Conservation (phyloP, 2,329 filamentous ascomycete genomes). For the Huntiella savannae region DNA sequence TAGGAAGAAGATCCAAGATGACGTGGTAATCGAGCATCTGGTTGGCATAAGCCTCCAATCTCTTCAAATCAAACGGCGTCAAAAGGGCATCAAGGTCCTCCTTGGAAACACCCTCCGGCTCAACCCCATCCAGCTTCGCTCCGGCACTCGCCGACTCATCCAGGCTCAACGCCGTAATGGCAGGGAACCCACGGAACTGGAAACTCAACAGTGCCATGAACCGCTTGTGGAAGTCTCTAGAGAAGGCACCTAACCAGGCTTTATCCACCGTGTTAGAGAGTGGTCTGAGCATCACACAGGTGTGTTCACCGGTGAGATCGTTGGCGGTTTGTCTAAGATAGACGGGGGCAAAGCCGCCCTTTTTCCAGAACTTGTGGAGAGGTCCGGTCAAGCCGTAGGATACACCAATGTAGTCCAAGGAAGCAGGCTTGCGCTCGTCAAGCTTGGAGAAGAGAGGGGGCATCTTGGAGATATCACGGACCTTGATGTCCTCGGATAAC, state of each 20-base stretch:
- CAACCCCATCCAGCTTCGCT: slow-evolving; percentile 39
- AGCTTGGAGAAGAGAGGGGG: slow-evolving; percentile 83
- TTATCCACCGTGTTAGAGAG: slow-evolving; percentile 48
- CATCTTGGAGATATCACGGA: slow-evolving; percentile 79
- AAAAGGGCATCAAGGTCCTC: slow-evolving; percentile 56
- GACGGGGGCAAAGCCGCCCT: slow-evolving; percentile 65
- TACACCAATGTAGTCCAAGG: slow-evolving; percentile 83
- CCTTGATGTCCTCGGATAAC: slow-evolving; percentile 70
- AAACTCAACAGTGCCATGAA: slow-evolving; percentile 82
- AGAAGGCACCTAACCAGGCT: slow-evolving; percentile 77
- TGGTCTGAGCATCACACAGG: slow-evolving; percentile 87
- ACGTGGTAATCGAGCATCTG: slow-evolving; percentile 97
- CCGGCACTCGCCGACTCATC: slow-evolving; percentile 67
- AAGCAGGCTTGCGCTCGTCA: slow-evolving; percentile 59
- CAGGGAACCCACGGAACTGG: slow-evolving; percentile 70
- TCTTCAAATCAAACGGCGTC: slow-evolving; percentile 85
- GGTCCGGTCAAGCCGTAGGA: slow-evolving; percentile 77
- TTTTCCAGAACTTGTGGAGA: slow-evolving; percentile 96
- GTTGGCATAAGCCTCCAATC: slow-evolving; percentile 85
- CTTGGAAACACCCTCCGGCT: slow-evolving; percentile 44
- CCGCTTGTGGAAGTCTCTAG: slow-evolving; percentile 84
- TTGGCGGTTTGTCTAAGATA: slow-evolving; percentile 92
- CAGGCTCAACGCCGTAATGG: slow-evolving; percentile 64
- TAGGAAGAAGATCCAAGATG: slow-evolving; percentile 78
- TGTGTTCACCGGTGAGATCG: slow-evolving; percentile 91